Evolutionary conservation across 352 stramenopile genomes (phyloP), one percentile per base, ranked within the genome.

Genomic region (Globisporangium barbulae): DNA sequence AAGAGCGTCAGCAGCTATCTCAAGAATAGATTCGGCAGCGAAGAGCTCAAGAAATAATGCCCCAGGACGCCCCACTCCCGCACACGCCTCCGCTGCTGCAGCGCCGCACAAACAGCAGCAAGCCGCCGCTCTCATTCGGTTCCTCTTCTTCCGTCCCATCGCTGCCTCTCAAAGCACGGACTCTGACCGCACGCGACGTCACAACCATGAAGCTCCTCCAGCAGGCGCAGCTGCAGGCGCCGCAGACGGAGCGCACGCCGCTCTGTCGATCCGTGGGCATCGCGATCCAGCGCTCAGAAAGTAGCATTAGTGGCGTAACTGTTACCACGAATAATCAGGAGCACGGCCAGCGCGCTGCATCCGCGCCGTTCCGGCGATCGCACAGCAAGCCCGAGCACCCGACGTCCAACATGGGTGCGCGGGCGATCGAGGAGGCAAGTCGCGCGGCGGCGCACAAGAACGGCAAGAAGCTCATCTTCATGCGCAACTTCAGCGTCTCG

Each of bases 401-500:
- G 60, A 88, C 79, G 68, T 88, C 76, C 4, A 64, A 85, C 63
- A 80, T 88, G 69, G 79, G 72, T 19, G 76, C 72, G 4, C 59
- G 53, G 19, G 75, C 77, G 19, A 81, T 88, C 54, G 69, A 81
- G 22, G 69, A 75, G 21, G 73, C 83, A 62, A 79, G 71, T 57
- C 65, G 73, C 45, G 58, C 54, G n/a, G 41, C 68, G 45, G 68
- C 71, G 50, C 67, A 67, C 53, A 47, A 72, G 33, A 78, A 74
- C 67, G 68, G 68, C 59, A 75, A 81, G 67, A 85, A 83, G 47
- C 74, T 89, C 28, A 60, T 85, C 12, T 70, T 89, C 22, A 71
- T 89, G 57, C 80, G 78, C 56, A 81, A 85, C 58, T 87, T 89
- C 54, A 89, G 77, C 60, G 76, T 89, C 35, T 55, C 75, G 59